Evolutionary conservation across 1,139 yeast species (phyloP), one percentile per base, ranked within the genome.

Genomic region (Lodderomyces margitis): DNA sequence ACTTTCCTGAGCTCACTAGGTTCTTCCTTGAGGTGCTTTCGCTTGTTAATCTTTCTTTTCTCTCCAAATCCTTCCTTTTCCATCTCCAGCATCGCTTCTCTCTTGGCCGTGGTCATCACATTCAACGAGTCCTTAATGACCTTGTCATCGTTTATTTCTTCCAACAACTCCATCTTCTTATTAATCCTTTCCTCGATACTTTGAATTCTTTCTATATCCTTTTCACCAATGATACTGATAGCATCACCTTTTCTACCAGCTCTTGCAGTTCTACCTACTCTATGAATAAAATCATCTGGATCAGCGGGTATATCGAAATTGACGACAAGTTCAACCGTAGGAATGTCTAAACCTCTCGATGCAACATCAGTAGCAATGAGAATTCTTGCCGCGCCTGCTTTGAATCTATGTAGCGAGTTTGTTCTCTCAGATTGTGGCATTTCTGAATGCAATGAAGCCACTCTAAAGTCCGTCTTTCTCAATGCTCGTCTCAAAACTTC

Each of bases 221-320:
- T 80, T 54, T 91, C 96, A 1, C 95, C 80, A 5, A 92, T 84
- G 46, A 92, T 74, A 11, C 94, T 80, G 3, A 72, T 61, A 4
- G 77, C 65, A 41, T 67, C 70, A 51, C 78, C 78, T 42, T 70
- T 68, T 55, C 95, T 75, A 5, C 98, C 98, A 3, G 98, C 98
- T 75, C 99, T 86, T n/a, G 98, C 99, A 15, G 98, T 92, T 80
- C 99, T 88, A 75, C 99, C 99, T n/a, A 91, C 96, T 61, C 99
- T 75, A 66, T 92, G 99, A 44, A 92, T 87, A 56, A 86, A 94
- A 60, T 91, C 97, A 60, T 92, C 98, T 0, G 98, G 91, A 60
- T 92, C 97, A 4, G 95, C 89, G 4, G 98, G 98, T 28, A 92
- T 78, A 58, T 94, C 98, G 57, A 78, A 92, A 59, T 94, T 92